phyloP scores from a whole-genome alignment of 345 rosid genomes.

The Eucalyptus guilfoylei region DNA sequence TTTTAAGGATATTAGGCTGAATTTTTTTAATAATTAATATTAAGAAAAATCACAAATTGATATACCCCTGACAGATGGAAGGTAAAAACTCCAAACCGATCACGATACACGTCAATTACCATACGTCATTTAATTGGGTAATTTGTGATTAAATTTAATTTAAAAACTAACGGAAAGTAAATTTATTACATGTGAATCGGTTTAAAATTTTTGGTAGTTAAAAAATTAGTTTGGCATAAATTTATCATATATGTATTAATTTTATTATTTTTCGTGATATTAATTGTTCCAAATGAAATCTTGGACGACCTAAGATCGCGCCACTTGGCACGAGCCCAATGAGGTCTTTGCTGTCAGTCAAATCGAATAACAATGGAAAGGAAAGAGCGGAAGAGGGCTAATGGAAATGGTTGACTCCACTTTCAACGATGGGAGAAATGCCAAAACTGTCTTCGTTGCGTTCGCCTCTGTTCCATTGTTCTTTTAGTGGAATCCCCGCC shows the following conservation, averaged over 20 bases:
- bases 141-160: accelerated
- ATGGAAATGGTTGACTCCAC: not conserved
- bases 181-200: accelerated
- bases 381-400: not conserved
- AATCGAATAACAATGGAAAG: not conserved
- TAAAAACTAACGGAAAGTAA: accelerated
- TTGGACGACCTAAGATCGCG: not conserved
- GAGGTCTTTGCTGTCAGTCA: not conserved
- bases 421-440: not conserved
- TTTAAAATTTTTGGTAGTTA: too few species aligned
- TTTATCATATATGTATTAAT: too few species aligned
- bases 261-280: too few species aligned
- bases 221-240: too few species aligned
- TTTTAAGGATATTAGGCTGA: not conserved
- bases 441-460: not conserved
- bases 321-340: not conserved
- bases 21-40: too few species aligned
- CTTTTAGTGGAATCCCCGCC: not conserved
- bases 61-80: too few species aligned
- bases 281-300: not conserved
- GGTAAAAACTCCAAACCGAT: accelerated
- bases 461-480: not conserved
- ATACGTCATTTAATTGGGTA: too few species aligned
- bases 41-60: too few species aligned
- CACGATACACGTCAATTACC: too few species aligned